These are phyloP conservation scores for Fusarium sp. DNA, from an alignment of 2,329 filamentous ascomycete genomes.

Conservation along the genomic window DNA sequence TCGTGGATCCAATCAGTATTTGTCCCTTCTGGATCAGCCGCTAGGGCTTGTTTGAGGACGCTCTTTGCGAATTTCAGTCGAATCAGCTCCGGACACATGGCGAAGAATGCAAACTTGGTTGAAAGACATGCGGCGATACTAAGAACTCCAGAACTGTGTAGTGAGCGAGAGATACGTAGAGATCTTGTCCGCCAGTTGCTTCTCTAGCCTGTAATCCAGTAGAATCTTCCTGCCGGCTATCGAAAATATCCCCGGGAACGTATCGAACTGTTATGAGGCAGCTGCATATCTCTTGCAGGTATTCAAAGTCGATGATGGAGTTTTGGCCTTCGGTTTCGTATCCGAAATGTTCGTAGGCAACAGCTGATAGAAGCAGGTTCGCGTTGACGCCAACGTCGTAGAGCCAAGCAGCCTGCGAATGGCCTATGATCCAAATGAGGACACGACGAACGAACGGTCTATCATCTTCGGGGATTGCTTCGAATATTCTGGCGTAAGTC, in stretches of 20 bases:
- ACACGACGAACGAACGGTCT: neutral
- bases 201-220: neutral
- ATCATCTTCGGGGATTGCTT: neutral
- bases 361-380: neutral
- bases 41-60: neutral
- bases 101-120: fast-evolving
- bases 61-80: neutral
- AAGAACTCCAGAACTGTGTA: neutral
- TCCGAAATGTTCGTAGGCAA: neutral
- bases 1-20: neutral
- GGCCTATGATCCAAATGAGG: neutral
- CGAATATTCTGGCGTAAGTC: neutral
- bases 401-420: neutral
- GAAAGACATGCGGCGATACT: neutral
- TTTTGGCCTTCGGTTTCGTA: fast-evolving
- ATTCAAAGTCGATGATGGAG: fast-evolving
- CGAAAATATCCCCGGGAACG: neutral
- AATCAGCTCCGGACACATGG: neutral
- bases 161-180: neutral
- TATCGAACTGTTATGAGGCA: neutral
- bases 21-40: neutral
- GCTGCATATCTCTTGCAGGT: neutral
- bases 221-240: neutral
- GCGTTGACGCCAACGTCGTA: neutral
- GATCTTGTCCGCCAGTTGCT: neutral